Conservation (phyloP, 2,329 filamentous ascomycete genomes). For the Neofusicoccum laricinum region DNA sequence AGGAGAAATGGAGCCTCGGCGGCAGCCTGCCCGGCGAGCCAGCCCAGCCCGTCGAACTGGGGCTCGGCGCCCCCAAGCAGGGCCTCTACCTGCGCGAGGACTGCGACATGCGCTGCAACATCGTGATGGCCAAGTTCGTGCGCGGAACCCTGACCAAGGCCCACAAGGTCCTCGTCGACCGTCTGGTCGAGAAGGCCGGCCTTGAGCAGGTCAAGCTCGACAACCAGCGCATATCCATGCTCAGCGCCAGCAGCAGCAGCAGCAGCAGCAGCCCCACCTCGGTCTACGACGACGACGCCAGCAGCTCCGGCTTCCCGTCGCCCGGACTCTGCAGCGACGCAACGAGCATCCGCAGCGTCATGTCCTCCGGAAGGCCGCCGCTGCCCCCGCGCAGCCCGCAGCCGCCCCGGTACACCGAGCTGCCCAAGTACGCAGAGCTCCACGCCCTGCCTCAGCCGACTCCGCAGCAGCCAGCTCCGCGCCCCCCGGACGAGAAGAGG, state of each 20-base stretch:
- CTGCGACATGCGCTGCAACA: conserved; percentile 76
- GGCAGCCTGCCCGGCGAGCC: conserved; percentile 71
- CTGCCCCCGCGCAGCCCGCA: neutral
- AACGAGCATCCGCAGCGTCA: neutral
- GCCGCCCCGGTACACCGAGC: neutral
- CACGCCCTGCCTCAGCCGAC: neutral
- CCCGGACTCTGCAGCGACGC: neutral
- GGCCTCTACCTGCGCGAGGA: conserved; percentile 85
- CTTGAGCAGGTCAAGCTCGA: neutral
- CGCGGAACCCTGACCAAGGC: conserved; percentile 79
- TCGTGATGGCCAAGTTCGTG: conserved; percentile 72
- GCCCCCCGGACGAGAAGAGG: neutral
- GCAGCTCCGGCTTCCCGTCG: neutral
- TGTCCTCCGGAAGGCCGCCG: neutral
- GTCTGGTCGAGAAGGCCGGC: conserved; percentile 10
- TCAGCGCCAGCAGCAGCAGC: neutral
- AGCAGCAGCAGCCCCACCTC: neutral
- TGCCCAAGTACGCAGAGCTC: neutral
- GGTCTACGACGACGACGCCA: neutral
- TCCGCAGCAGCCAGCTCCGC: neutral
- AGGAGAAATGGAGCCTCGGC: conserved; percentile 72
- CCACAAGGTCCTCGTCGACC: conserved; percentile 47
- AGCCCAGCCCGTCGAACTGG: conserved; percentile 62
- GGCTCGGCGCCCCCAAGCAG: conserved; percentile 60
- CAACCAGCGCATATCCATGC: neutral